phyloP scores from a whole-genome alignment of 345 rosid species.

The Acer negundo region DNA sequence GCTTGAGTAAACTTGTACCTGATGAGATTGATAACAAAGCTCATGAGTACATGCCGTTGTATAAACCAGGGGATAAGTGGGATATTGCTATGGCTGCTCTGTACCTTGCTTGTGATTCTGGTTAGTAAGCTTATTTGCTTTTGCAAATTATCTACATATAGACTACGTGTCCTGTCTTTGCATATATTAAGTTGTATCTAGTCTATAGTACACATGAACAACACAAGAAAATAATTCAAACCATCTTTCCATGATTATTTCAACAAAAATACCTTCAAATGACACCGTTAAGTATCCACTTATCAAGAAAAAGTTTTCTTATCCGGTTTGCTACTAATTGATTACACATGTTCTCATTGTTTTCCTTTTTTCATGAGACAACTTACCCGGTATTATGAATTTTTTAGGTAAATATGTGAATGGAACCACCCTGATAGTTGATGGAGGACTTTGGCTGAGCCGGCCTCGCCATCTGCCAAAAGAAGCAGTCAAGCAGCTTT shows the following conservation, averaged over 20 bases:
- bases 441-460: conserved; percentile 62
- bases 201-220: neutral
- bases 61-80: conserved; percentile 75
- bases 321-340: no score
- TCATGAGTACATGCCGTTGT: conserved; percentile 50
- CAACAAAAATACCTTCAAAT: no score
- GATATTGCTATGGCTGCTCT: conserved; percentile 88
- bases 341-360: neutral
- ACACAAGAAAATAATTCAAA: neutral
- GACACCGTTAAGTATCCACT: no score
- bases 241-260: neutral
- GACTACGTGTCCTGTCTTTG: neutral
- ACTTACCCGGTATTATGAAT: neutral
- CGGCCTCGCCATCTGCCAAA: conserved; percentile 44
- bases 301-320: no score
- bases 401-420: conserved; percentile 50
- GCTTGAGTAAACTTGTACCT: conserved; percentile 76
- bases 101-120: conserved; percentile 68
- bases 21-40: conserved; percentile 54
- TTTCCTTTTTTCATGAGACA: neutral
- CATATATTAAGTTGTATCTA: neutral
- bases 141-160: neutral
- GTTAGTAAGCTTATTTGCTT: conserved; percentile 34
- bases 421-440: conserved; percentile 49
- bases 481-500: conserved; percentile 45